phyloP scores from a whole-genome alignment of 306 rosid species.

The Gleditsia sinensis region DNA sequence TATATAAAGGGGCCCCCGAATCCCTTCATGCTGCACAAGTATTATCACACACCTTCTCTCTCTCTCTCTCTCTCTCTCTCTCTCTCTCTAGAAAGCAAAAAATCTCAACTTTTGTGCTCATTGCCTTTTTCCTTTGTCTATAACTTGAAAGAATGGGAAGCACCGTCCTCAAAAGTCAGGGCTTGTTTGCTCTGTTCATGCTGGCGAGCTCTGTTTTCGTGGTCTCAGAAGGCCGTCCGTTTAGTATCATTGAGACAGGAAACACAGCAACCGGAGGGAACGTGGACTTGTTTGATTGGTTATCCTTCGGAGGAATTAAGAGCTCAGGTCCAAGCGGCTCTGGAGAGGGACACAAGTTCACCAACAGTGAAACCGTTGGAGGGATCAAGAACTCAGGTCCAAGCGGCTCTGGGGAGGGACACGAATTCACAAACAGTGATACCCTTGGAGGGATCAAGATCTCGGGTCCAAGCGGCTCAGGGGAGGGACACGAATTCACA shows the following conservation, averaged over 20 bases:
- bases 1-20: slow-evolving; percentile 12
- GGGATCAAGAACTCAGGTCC: slow-evolving; percentile 52
- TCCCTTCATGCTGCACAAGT: neutral
- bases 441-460: slow-evolving; percentile 47
- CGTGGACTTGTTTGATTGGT: slow-evolving; percentile 52
- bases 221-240: slow-evolving; percentile 52
- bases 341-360: slow-evolving; percentile 47
- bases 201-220: slow-evolving; percentile 25
- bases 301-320: slow-evolving; percentile 50
- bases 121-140: neutral
- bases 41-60: neutral
- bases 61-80: neutral
- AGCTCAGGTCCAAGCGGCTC: slow-evolving; percentile 29
- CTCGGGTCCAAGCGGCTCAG: slow-evolving; percentile 38
- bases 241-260: slow-evolving; percentile 31
- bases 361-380: slow-evolving; percentile 24
- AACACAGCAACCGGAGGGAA: slow-evolving; percentile 9
- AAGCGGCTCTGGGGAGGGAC: slow-evolving; percentile 33
- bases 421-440: neutral
- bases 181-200: slow-evolving; percentile 25
- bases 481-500: slow-evolving; percentile 30
- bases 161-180: slow-evolving; percentile 4
- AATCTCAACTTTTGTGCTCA: no score
- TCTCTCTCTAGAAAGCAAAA: slow-evolving; percentile 18
- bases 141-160: slow-evolving; percentile 15